These are phyloP conservation scores for Aspergillus persii DNA, from an alignment of 2,329 filamentous ascomycete genomes.

Conservation along the genomic window DNA sequence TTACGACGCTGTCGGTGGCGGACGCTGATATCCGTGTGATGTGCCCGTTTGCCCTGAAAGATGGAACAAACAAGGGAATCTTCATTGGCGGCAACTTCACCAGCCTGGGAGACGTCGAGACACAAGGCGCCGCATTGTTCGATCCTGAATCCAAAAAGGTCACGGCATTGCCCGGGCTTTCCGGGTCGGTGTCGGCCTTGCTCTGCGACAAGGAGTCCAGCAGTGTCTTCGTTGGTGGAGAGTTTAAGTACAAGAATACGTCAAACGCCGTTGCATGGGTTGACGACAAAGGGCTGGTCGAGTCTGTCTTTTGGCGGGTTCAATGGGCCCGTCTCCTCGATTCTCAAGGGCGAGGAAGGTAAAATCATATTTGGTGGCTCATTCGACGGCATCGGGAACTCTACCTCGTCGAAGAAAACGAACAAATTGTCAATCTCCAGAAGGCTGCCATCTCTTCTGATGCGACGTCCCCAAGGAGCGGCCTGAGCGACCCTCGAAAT, in stretches of 20 bases:
- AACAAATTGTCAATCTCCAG: slow-evolving; percentile 79
- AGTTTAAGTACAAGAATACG: slow-evolving; percentile 75
- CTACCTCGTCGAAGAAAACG: slow-evolving; percentile 59
- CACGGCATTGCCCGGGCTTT: slow-evolving; percentile 73
- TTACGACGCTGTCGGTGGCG: slow-evolving; percentile 69
- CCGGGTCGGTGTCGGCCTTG: slow-evolving; percentile 77
- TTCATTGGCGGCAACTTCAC: slow-evolving; percentile 95
- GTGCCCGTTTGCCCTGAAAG: slow-evolving; percentile 70
- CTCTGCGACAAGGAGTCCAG: slow-evolving; percentile 75
- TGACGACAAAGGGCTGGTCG: slow-evolving; percentile 64
- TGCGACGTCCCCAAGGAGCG: slow-evolving; percentile 59
- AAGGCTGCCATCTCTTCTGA: slow-evolving; percentile 71
- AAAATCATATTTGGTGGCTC: slow-evolving; percentile 89
- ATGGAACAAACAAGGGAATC: slow-evolving; percentile 69
- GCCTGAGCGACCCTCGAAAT: slow-evolving; percentile 72
- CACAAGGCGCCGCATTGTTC: slow-evolving; percentile 77
- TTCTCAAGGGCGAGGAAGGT: slow-evolving; percentile 73
- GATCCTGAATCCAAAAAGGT: slow-evolving; percentile 69
- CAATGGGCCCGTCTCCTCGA: slow-evolving; percentile 86
- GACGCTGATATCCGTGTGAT: slow-evolving; percentile 85
- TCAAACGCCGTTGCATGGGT: slow-evolving; percentile 88
- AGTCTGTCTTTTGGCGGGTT: slow-evolving; percentile 90
- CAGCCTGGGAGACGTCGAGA: slow-evolving; percentile 72
- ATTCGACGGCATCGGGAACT: slow-evolving; percentile 85
- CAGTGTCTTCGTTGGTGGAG: slow-evolving; percentile 88